Evolutionary conservation across 108 stramenopile genomes (phyloP), one percentile per base, ranked within the genome.

Genomic region (Pseudonitzschia multiseries): DNA sequence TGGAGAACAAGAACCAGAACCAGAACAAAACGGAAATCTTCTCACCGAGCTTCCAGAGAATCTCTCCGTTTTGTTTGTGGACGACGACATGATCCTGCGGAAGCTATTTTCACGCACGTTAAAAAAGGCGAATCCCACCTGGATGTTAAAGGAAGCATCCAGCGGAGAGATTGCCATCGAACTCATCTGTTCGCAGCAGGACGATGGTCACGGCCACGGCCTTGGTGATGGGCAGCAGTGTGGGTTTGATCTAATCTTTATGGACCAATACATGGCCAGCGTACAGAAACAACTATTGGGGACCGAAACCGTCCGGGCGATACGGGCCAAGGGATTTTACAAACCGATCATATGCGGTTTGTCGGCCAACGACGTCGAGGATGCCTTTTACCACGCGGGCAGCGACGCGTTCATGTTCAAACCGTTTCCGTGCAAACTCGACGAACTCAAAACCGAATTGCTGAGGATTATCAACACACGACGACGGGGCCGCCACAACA

Each of bases 261-360:
- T 79, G 44, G 82, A 83, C 48, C 68, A 71, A 29, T 83, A 83
- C 70, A 83, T 83, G 82, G 70, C 72, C 15, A 61, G 57, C 18
- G 65, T 43, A 4, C 74, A 71, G 32, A 74, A 74, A 32, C 73
- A 75, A 36, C 74, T 83, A 17, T 0, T 83, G 12, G 82, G 82
- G 27, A 75, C 82, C 24, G 78, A 83, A 41, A 76, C 82, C 24
- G 70, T 72, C 20, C 54, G 59, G 22, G 69, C 17, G 20, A 32
- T 83, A 31, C 68, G 82, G 8, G 42, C 61, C 2, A 74, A 51
- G 50, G 78, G 82, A 20, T 57, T 75, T 33, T 26, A 33, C 4
- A 53, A 0, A 15, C 62, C 31, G 59, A 65, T 72, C 22, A 77
- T 72, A 15, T 76, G 70, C 60, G 80, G 80, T 12, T 42, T 81